Conservation (phyloP, 345 rosid genomes). For the Arabis alpina region DNA sequence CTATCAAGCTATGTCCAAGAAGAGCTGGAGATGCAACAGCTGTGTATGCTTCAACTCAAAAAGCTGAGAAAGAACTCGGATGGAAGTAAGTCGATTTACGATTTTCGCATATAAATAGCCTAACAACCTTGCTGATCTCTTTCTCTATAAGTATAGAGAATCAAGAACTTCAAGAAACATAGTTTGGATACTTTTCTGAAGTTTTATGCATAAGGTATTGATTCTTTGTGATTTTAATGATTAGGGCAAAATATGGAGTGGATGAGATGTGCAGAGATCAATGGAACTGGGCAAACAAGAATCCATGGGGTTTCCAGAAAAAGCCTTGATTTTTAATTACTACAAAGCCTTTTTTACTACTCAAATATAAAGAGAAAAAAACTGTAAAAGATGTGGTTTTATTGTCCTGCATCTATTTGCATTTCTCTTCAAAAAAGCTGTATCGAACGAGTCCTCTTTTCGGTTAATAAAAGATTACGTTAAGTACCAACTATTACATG, state of each 20-base stretch:
- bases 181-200: background rate
- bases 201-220: slow-evolving; percentile 4
- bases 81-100: slow-evolving; percentile 71
- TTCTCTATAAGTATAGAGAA: too few species aligned
- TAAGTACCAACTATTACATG: too few species aligned
- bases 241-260: slow-evolving; percentile 90
- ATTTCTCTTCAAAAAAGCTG: slow-evolving; percentile 15
- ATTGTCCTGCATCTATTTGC: slow-evolving; percentile 19
- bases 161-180: slow-evolving; percentile 26
- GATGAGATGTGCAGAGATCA: slow-evolving; percentile 95
- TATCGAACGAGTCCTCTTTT: slow-evolving; percentile 6
- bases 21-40: slow-evolving; percentile 93
- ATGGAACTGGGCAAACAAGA: slow-evolving; percentile 90
- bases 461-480: slow-evolving; percentile 23
- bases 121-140: background rate
- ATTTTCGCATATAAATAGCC: background rate
- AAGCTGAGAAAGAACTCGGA: slow-evolving; percentile 81
- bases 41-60: slow-evolving; percentile 78
- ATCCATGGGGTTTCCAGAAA: slow-evolving; percentile 85
- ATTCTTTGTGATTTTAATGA: slow-evolving; percentile 7
- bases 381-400: background rate
- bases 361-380: background rate
- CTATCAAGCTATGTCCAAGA: slow-evolving; percentile 74
- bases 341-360: background rate
- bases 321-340: too few species aligned